Conservation (phyloP, 257 asterid species). For the Ocimum tenuiflorum region DNA sequence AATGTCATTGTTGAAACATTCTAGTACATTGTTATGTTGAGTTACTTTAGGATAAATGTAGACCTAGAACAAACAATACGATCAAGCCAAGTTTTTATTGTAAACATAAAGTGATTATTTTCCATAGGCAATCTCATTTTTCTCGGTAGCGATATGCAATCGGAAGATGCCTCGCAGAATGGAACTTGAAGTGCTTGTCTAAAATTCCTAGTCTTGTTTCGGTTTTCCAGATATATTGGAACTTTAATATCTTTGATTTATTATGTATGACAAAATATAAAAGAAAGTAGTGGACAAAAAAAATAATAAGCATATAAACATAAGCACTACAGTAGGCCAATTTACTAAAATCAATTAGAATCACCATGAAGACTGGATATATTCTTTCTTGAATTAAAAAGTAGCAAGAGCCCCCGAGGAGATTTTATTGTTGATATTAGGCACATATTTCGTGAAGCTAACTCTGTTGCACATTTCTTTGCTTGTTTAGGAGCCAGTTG, state of each 20-base stretch:
- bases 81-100: background rate
- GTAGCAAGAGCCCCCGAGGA: background rate
- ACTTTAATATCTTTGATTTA: no score
- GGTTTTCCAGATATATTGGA: no score
- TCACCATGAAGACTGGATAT: background rate
- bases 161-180: no score
- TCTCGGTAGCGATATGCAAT: no score
- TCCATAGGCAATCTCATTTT: no score
- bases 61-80: background rate
- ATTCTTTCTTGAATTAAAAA: background rate
- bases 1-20: background rate
- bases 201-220: background rate
- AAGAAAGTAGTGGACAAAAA: no score
- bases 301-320: background rate
- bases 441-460: no score
- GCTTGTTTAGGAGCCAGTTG: no score
- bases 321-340: background rate
- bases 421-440: no score
- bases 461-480: no score
- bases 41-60: background rate
- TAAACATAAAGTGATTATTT: background rate
- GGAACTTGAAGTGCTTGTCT: no score
- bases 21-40: background rate
- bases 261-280: no score
- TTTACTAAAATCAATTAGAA: background rate